Percentiles rank a stretch among this genome's conserved stretches.
These are phyloP conservation scores for Huntiella omanensis DNA, from an alignment of 2,329 filamentous ascomycete species.

Conservation along the genomic window DNA sequence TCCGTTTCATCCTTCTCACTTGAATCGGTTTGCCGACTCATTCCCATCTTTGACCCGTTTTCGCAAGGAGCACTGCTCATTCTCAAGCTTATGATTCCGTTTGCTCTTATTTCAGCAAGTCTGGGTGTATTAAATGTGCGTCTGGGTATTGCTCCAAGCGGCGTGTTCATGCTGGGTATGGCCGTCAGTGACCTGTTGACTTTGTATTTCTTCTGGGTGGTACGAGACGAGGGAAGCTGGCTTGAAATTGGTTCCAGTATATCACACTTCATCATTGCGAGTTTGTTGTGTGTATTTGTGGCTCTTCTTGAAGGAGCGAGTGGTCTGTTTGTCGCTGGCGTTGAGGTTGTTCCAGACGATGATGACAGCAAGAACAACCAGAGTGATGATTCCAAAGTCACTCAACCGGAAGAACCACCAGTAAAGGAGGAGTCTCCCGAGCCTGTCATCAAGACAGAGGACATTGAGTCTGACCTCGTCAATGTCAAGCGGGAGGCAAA, in stretches of 20 bases:
- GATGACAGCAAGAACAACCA: constrained; percentile 14
- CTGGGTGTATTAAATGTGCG: constrained; percentile 80
- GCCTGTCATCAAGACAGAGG: too few relatives aligned
- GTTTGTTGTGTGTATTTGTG: constrained; percentile 76
- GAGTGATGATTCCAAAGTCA: too few relatives aligned
- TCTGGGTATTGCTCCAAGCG: constrained; percentile 67
- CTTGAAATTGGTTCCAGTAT: constrained; percentile 95
- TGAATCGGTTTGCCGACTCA: constrained; percentile 69
- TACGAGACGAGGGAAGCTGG: constrained; percentile 92
- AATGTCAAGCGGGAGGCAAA: too few relatives aligned
- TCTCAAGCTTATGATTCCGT: constrained; percentile 82
- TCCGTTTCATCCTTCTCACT: constrained; percentile 86
- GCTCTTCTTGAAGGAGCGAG: constrained; percentile 72
- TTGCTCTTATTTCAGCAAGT: constrained; percentile 79
- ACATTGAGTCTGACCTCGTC: too few relatives aligned
- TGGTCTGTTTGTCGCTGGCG: constrained; percentile 61
- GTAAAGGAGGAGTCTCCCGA: too few relatives aligned
- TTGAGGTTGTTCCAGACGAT: constrained; percentile 37
- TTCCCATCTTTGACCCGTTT: constrained; percentile 88
- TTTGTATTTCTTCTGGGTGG: constrained; percentile 93
- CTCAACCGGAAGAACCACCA: too few relatives aligned
- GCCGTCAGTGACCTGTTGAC: constrained; percentile 80
- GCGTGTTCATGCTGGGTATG: constrained; percentile 89
- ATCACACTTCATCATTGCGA: constrained; percentile 87
- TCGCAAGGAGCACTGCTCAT: constrained; percentile 73